phyloP scores from a whole-genome alignment of 108 stramenopile species.

The Conticribra weissflogii region DNA sequence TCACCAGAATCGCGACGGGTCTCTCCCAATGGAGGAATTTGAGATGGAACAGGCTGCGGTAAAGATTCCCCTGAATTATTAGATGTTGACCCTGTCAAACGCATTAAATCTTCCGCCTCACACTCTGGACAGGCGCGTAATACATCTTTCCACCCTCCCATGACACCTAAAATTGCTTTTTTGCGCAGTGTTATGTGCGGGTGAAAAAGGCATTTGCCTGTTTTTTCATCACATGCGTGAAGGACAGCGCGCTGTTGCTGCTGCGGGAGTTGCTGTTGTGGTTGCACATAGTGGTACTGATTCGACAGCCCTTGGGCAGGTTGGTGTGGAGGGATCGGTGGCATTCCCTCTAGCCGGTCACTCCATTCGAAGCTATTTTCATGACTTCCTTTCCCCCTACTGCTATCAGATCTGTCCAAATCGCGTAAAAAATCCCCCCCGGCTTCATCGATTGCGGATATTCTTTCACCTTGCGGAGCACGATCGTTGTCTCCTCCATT shows the following conservation, averaged over 20 bases:
- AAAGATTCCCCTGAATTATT: background rate
- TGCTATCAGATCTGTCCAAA: background rate
- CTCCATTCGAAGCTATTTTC: background rate
- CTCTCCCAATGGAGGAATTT: background rate
- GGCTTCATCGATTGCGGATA: background rate
- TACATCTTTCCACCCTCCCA: conserved; percentile 44
- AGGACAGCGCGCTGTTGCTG: conserved; percentile 16
- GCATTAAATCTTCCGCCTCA: conserved; percentile 22
- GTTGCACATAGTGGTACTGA: background rate
- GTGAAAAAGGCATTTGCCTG: conserved; percentile 41
- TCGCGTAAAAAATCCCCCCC: background rate
- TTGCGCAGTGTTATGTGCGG: conserved; percentile 30
- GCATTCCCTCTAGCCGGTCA: background rate
- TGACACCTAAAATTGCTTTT: conserved; percentile 38
- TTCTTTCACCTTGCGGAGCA: background rate
- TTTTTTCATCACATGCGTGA: conserved; percentile 39
- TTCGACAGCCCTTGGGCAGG: too few species aligned
- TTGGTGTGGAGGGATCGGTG: background rate
- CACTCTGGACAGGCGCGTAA: conserved; percentile 37
- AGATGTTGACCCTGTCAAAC: background rate
- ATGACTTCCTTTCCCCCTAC: background rate
- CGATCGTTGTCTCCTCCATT: background rate
- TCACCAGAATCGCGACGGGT: background rate
- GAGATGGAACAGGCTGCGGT: background rate
- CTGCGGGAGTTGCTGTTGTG: background rate